Evolutionary conservation across 2,329 filamentous ascomycete species (phyloP).

Genomic region (Arachnomyces sp.): DNA sequence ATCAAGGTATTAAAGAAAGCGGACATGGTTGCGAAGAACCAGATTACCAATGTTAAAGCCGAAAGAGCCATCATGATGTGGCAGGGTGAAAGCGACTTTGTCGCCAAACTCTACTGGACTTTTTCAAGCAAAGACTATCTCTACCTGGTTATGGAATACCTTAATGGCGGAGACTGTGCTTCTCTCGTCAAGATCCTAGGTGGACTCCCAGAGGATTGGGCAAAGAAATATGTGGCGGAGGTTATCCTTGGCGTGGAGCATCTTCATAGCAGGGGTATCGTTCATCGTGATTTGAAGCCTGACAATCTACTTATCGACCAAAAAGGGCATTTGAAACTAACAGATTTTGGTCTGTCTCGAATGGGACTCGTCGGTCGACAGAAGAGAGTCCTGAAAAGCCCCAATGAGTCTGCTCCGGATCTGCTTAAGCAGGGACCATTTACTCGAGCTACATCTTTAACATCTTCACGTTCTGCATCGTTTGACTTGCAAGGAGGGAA

Average conservation of each 20-base stretch:
- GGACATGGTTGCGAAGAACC: constrained; percentile 99
- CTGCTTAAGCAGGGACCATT: constrained; percentile 89
- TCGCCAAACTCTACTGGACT: constrained; percentile 98
- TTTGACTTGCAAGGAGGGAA: constrained; percentile 72
- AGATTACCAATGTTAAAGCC: constrained; percentile 97
- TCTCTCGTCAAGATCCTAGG: constrained; percentile 92
- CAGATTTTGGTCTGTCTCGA: constrained; percentile 91
- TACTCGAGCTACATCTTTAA: constrained; percentile 71
- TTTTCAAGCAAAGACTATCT: constrained; percentile 99
- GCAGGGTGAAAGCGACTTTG: constrained; percentile 98
- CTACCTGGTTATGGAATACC: constrained; percentile 97
- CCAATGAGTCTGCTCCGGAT: constrained; percentile 80
- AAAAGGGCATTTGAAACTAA: constrained; percentile 91
- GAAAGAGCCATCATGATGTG: constrained; percentile 99
- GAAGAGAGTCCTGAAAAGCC: constrained; percentile 76
- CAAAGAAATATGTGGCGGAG: constrained; percentile 93
- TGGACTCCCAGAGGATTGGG: constrained; percentile 92
- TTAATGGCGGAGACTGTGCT: constrained; percentile 95
- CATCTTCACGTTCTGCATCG: constrained; percentile 86
- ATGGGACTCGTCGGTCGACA: constrained; percentile 97
- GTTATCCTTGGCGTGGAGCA: constrained; percentile 96
- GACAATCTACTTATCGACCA: constrained; percentile 97
- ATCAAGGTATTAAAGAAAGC: constrained; percentile 98
- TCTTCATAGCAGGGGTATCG: constrained; percentile 86
- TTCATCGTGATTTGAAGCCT: constrained; percentile 93